Evolutionary conservation across 306 rosid species (phyloP), one percentile per base, ranked within the genome.

Genomic region (Inga oerstediana): DNA sequence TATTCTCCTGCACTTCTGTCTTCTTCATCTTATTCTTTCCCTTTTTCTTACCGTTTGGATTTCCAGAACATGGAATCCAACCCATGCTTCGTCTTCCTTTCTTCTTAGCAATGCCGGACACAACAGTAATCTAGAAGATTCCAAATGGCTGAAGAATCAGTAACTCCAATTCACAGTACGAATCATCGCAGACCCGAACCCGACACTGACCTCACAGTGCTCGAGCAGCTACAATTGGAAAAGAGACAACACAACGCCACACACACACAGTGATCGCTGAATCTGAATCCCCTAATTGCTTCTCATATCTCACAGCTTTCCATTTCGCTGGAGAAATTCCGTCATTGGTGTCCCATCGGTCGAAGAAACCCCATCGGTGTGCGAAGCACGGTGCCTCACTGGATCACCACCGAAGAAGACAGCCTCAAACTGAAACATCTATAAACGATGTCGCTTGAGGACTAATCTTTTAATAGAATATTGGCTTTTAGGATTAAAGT

Each of bases 51-150:
- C 88, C 70, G 87, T 82, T 86, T 61, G 91, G 88, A 75, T 71
- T 80, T 84, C 99, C 97, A 72, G 92, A 91, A 87, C 99, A 93
- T 10, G 93, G 97, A 87, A 93, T 90, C 95, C 97, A 96, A 86
- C 94, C 88, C 98, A 96, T 96, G 72, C 35, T 37, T 81, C 62
- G 27, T 44, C 78, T 82, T 51, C 49, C 39, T 24, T 41, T 51
- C 74, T 79, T 64, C 49, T 59, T 58, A 51, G 20, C 81, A 64
- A 73, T 37, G 24, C 70, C 73, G 5, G 20, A 54, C 32, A 64
- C 20, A 82, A 24, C 44, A 37, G 70, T 75, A 39, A 65, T 45
- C 54, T 20, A 35, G 39, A 80, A 75, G 20, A 80, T 75, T 43
- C 19, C 58, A 69, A 41, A 68, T 64, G 44, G 56, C 46, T 46